A percentile compares a stretch with the other conserved stretches of the same genome.
Evolutionary conservation across 2,329 filamentous ascomycete species (phyloP).

Genomic region (Penicillium olsonii): DNA sequence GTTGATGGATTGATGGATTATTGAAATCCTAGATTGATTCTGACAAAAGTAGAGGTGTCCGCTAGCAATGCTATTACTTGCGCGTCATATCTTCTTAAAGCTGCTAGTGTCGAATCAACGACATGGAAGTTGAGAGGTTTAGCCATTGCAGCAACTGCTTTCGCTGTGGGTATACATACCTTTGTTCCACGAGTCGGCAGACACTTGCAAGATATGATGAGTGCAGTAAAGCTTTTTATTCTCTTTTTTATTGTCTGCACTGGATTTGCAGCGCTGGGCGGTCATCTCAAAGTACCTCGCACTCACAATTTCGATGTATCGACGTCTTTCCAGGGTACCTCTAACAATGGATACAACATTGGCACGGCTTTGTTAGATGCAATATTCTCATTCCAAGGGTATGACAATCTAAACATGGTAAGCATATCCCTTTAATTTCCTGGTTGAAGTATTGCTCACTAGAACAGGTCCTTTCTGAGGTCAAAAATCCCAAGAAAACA

Average conservation of each 20-base stretch:
- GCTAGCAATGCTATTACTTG: constrained; percentile 28
- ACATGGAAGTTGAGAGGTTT: constrained; percentile 30
- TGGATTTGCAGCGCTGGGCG: constrained; percentile 42
- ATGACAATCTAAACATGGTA: constrained; percentile 20
- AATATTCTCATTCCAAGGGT: constrained; percentile 50
- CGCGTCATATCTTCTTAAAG: constrained; percentile 26
- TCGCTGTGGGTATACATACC: constrained; percentile 47
- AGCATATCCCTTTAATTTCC: constrained; percentile 1
- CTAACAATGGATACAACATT: constrained; percentile 23
- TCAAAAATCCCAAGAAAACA: constrained; percentile 56
- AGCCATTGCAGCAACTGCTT: constrained; percentile 27
- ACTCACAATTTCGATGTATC: constrained; percentile 43
- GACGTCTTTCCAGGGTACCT: constrained; percentile 21
- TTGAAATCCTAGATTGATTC: not conserved
- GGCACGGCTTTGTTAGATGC: constrained; percentile 36
- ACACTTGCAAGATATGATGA: constrained; percentile 47
- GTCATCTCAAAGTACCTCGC: constrained; percentile 39
- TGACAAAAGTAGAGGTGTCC: constrained; percentile 17
- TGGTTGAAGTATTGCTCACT: not conserved
- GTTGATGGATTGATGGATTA: not conserved
- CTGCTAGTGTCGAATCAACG: constrained; percentile 22
- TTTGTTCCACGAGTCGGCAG: constrained; percentile 43
- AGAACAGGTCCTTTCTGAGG: constrained; percentile 51
- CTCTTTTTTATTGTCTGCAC: constrained; percentile 47
- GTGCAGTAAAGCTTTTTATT: constrained; percentile 49